A percentile compares a stretch with the other conserved stretches of the same genome.
These are phyloP conservation scores for Stipa capillata DNA, from an alignment of 176 grass and related monocot species.

Conservation along the genomic window DNA sequence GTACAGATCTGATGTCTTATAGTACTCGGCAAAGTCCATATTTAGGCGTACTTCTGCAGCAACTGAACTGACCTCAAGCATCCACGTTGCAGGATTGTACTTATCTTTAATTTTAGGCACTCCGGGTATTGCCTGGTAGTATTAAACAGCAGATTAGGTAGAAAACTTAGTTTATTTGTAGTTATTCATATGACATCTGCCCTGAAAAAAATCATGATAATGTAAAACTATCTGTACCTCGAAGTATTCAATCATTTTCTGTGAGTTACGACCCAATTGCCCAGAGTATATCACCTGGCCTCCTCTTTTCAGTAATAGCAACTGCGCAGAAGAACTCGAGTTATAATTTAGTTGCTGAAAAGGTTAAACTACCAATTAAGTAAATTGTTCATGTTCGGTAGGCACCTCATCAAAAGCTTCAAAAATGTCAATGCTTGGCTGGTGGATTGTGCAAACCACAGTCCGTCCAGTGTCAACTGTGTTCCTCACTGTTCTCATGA, in stretches of 20 bases:
- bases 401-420: conserved; percentile 95
- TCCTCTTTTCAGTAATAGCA: conserved; percentile 92
- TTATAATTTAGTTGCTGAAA: neutral
- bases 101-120: conserved; percentile 92
- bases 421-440: conserved; percentile 99
- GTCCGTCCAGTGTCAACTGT: conserved; percentile 96
- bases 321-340: conserved; percentile 21
- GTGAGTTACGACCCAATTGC: conserved; percentile 69
- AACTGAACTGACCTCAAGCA: conserved; percentile 94
- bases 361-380: neutral
- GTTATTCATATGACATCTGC: neutral
- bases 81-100: conserved; percentile 96
- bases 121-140: conserved; percentile 78
- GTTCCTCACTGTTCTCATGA: conserved; percentile 98
- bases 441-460: conserved; percentile 97
- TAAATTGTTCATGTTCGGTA: neutral
- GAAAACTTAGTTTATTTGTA: neutral
- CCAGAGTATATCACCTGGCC: conserved; percentile 97
- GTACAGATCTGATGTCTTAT: conserved; percentile 65
- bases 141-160: conserved; percentile 10
- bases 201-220: neutral
- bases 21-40: conserved; percentile 80
- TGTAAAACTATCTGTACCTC: conserved; percentile 48
- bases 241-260: conserved; percentile 89
- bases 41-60: conserved; percentile 72